Percentiles rank a stretch among this genome's conserved stretches.
These are phyloP conservation scores for Solanum sejunctum DNA, from an alignment of 257 asterid species.

Conservation along the genomic window DNA sequence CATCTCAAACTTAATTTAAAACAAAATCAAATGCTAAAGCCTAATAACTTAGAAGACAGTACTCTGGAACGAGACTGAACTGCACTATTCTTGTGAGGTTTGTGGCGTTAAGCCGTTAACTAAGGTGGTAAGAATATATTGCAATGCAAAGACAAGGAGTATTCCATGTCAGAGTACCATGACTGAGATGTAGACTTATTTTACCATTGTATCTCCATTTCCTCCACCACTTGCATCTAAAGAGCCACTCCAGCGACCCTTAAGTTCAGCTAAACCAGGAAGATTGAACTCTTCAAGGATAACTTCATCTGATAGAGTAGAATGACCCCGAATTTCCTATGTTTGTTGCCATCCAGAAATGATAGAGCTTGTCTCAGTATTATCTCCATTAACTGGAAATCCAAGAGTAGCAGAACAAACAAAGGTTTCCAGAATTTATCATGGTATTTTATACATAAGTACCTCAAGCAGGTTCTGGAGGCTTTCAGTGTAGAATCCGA, in stretches of 20 bases:
- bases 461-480: conserved; percentile 95
- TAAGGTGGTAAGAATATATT: not conserved
- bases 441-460: not conserved
- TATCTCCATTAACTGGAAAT: not conserved
- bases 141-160: not conserved
- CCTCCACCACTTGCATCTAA: conserved; percentile 99
- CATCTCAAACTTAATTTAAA: not conserved
- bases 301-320: conserved; percentile 65
- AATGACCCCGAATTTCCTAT: conserved; percentile 83
- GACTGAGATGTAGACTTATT: conserved; percentile 2
- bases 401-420: not conserved
- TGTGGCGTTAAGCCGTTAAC: not conserved
- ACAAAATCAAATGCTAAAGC: not conserved
- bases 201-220: conserved; percentile 94
- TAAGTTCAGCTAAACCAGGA: conserved; percentile 98
- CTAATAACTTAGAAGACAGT: not conserved
- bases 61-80: not conserved
- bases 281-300: conserved; percentile 74
- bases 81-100: not conserved
- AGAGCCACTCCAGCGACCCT: conserved; percentile 89
- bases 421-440: not conserved
- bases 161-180: conserved; percentile 3
- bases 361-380: not conserved
- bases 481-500: conserved; percentile 79
- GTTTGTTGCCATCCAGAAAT: not conserved